Evolutionary conservation across 2,329 filamentous ascomycete species (phyloP).

Genomic region (Stylonectria norvegica): DNA sequence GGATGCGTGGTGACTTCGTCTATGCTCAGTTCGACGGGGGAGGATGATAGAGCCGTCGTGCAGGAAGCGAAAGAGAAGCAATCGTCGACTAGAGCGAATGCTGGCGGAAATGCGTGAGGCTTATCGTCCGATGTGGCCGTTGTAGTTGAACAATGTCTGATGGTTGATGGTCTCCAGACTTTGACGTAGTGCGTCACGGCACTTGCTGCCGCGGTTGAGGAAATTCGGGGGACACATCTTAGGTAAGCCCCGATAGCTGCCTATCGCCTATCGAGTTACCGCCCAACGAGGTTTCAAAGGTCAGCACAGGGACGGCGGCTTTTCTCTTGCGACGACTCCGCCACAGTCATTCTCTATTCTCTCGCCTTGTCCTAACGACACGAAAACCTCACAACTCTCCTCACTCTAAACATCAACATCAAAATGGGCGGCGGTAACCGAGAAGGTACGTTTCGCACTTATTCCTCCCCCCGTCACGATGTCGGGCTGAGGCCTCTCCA

Average conservation of each 20-base stretch:
- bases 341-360: conserved; percentile 9
- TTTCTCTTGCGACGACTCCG: conserved; percentile 21
- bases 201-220: conserved; percentile 8
- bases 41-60: conserved; percentile 3
- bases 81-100: too few species aligned
- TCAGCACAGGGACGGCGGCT: conserved; percentile 22
- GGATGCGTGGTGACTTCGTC: conserved; percentile 39
- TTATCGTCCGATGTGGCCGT: too few species aligned
- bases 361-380: conserved; percentile 13
- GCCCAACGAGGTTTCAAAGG: neutral
- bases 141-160: too few species aligned
- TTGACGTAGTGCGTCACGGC: conserved; percentile 11
- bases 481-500: too few species aligned
- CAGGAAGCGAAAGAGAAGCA: neutral
- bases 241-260: conserved; percentile 23
- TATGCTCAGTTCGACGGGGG: conserved; percentile 25
- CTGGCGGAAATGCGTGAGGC: neutral
- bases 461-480: neutral
- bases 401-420: conserved; percentile 13
- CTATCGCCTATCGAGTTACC: conserved; percentile 17
- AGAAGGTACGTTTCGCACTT: conserved; percentile 31
- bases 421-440: conserved; percentile 40
- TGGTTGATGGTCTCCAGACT: conserved; percentile 7
- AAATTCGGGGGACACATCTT: conserved; percentile 16
- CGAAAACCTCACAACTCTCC: conserved; percentile 6